Conservation (phyloP, 345 rosid genomes). For the Populus simonii region DNA sequence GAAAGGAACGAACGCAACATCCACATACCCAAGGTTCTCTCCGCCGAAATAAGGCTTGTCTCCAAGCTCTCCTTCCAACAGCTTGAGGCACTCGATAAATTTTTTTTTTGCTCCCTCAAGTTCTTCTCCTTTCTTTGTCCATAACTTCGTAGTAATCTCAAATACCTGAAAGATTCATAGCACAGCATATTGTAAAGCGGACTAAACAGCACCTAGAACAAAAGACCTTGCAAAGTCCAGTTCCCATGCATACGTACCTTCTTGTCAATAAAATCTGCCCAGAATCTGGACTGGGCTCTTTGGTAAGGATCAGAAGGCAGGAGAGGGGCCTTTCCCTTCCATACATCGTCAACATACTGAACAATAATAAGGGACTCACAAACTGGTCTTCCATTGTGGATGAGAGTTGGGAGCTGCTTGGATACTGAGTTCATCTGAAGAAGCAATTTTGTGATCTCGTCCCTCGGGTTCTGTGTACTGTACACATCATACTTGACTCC, state of each 20-base stretch:
- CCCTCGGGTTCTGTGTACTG: neutral
- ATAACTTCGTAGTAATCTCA: neutral
- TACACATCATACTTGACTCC: neutral
- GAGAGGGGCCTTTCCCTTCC: neutral
- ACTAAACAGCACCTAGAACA: too few species aligned
- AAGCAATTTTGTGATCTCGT: neutral
- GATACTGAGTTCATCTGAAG: neutral
- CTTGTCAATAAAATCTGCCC: neutral
- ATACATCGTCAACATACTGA: neutral
- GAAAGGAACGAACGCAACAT: neutral
- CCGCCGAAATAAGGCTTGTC: neutral
- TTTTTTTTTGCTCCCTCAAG: neutral
- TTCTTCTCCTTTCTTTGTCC: neutral
- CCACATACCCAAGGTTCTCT: neutral
- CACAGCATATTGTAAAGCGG: neutral
- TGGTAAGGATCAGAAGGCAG: neutral
- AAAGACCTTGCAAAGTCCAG: too few species aligned
- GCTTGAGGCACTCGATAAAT: neutral
- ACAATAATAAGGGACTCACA: neutral
- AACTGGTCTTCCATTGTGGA: neutral
- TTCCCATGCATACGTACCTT: neutral
- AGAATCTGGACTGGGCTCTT: neutral
- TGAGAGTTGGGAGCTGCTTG: neutral
- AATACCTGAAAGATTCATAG: neutral
- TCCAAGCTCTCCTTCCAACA: neutral